Evolutionary conservation across 768 basidiomycete species (phyloP).

Genomic region (Pleurotus pulmonarius): DNA sequence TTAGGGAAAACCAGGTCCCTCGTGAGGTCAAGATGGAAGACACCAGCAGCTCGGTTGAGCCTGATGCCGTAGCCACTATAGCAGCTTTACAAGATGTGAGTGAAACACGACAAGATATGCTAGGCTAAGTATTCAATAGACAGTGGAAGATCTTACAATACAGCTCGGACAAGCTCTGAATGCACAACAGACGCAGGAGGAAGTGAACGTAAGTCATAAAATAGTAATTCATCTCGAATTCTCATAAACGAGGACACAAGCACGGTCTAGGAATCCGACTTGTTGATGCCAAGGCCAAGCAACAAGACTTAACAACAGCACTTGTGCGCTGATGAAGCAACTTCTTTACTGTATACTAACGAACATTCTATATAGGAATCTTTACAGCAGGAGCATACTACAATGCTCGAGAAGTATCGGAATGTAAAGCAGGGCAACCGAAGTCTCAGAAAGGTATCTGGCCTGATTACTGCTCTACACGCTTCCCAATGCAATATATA

Average conservation of each 20-base stretch:
- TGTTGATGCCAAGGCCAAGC: neutral
- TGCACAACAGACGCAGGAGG: too few species aligned
- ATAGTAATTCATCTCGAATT: neutral
- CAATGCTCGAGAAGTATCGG: neutral
- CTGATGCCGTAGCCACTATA: too few species aligned
- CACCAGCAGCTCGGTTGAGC: too few species aligned
- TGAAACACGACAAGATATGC: too few species aligned
- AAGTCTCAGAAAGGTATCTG: neutral
- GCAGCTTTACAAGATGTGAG: too few species aligned
- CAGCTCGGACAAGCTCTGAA: too few species aligned
- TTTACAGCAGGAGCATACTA: neutral
- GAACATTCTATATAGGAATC: neutral
- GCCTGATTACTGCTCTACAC: neutral
- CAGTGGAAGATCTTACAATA: too few species aligned
- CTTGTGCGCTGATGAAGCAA: neutral
- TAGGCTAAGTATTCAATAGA: too few species aligned
- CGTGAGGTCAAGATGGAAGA: too few species aligned
- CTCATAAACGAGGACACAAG: neutral
- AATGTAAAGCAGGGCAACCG: neutral
- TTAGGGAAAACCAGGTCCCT: neutral
- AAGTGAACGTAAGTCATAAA: neutral
- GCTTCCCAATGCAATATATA: neutral
- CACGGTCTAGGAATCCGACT: neutral
- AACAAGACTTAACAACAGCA: neutral
- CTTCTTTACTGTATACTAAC: neutral